phyloP scores from a whole-genome alignment of 2,329 filamentous ascomycete species.

The Penicillium sclerotiorum region DNA sequence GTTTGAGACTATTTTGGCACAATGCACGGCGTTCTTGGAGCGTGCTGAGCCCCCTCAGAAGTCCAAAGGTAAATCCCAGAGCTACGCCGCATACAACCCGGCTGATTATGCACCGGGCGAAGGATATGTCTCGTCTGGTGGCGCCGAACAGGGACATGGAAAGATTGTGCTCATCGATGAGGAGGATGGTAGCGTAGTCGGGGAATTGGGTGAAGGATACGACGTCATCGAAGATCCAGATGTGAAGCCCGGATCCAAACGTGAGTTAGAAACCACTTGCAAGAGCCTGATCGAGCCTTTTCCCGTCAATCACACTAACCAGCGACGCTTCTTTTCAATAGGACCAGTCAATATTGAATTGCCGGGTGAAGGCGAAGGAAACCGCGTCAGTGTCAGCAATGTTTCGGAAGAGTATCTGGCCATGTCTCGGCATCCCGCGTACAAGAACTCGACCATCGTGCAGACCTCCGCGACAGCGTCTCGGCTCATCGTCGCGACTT shows the following conservation, averaged over 20 bases:
- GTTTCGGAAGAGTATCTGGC: slow-evolving; percentile 66
- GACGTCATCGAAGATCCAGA: slow-evolving; percentile 75
- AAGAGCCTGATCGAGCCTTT: not conserved
- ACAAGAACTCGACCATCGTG: slow-evolving; percentile 82
- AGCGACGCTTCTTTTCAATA: slow-evolving; percentile 23
- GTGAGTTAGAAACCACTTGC: slow-evolving; percentile 53
- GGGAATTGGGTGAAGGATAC: slow-evolving; percentile 82
- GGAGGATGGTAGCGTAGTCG: slow-evolving; percentile 92
- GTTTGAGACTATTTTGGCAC: slow-evolving; percentile 96
- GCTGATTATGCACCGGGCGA: slow-evolving; percentile 77
- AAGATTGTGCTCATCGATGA: slow-evolving; percentile 93
- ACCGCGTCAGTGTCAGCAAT: slow-evolving; percentile 51
- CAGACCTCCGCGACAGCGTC: slow-evolving; percentile 86
- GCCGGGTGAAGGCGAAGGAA: slow-evolving; percentile 49
- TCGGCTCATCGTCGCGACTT: slow-evolving; percentile 86
- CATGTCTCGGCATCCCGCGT: slow-evolving; percentile 84
- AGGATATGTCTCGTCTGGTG: slow-evolving; percentile 62
- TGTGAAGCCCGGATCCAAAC: slow-evolving; percentile 86
- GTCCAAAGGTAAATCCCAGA: slow-evolving; percentile 5
- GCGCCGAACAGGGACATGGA: slow-evolving; percentile 54
- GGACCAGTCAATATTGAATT: slow-evolving; percentile 54
- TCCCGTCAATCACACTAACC: slow-evolving; percentile 4
- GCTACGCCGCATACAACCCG: slow-evolving; percentile 70
- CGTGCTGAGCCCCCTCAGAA: slow-evolving; percentile 66
- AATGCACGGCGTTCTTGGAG: slow-evolving; percentile 94